Conservation (phyloP, 2,329 filamentous ascomycete species). For the Westerdykella ornata region DNA sequence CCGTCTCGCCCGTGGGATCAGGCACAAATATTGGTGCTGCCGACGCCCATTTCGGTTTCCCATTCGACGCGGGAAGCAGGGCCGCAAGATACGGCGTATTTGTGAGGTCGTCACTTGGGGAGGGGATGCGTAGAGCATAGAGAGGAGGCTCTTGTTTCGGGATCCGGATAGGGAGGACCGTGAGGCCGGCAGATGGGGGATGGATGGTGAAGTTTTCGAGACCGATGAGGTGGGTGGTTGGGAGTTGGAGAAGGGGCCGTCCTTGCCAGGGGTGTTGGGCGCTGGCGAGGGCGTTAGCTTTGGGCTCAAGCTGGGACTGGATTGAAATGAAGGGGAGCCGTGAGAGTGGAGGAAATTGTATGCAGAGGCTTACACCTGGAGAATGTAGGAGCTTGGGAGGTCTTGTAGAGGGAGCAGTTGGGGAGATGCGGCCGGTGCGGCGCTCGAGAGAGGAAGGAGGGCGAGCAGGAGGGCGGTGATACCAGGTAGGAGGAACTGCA, state of each 20-base stretch:
- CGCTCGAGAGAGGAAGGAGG: neutral
- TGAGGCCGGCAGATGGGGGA: conserved; percentile 11
- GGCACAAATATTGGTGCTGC: conserved; percentile 11
- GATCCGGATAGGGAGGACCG: conserved; percentile 11
- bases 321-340: too few relatives aligned
- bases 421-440: neutral
- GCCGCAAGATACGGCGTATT: conserved; percentile 12
- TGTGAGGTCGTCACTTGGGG: conserved; percentile 7
- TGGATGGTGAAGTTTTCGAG: conserved; percentile 23
- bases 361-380: neutral
- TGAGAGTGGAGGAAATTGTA: neutral
- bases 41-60: conserved; percentile 1
- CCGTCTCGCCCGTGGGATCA: conserved; percentile 2
- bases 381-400: neutral
- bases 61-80: conserved; percentile 3
- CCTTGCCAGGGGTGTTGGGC: conserved; percentile 15
- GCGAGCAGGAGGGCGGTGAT: too few relatives aligned
- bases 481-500: too few relatives aligned
- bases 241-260: conserved; percentile 12
- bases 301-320: too few relatives aligned
- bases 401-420: neutral
- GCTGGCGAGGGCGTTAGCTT: conserved; percentile 2
- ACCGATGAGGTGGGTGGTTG: conserved; percentile 11
- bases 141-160: conserved; percentile 2
- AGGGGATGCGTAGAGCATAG: conserved; percentile 12